Evolutionary conservation across 176 grass and related monocot genomes (phyloP).

Genomic region (Triticum monococcum): DNA sequence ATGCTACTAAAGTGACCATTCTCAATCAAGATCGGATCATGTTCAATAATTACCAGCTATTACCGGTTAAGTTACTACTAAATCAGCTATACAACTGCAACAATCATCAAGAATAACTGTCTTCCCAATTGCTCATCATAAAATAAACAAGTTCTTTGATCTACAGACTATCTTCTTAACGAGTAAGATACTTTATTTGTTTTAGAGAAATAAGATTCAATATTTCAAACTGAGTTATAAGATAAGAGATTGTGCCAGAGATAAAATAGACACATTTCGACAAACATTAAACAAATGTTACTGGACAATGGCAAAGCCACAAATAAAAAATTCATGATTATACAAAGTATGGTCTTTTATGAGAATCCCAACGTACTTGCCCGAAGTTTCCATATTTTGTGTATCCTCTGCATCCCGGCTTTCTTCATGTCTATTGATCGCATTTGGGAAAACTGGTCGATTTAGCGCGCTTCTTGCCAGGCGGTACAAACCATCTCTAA

Average conservation of each 20-base stretch:
- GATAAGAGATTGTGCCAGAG: neutral
- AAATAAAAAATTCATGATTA: constrained; percentile 18
- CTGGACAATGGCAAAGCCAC: neutral
- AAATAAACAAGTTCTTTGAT: neutral
- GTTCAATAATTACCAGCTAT: neutral
- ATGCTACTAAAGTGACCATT: neutral
- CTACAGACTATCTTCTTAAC: neutral
- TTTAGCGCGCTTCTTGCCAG: constrained; percentile 78
- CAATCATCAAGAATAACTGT: neutral
- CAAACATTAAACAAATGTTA: constrained; percentile 7
- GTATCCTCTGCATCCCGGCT: constrained; percentile 42
- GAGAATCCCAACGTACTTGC: constrained; percentile 46
- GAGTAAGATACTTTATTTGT: neutral
- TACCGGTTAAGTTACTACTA: neutral
- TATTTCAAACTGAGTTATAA: neutral
- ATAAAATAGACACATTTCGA: neutral
- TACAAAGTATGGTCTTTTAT: constrained; percentile 12
- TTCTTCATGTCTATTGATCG: constrained; percentile 47
- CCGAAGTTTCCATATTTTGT: constrained; percentile 37
- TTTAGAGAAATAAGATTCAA: neutral
- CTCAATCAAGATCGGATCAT: neutral
- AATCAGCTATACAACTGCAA: neutral
- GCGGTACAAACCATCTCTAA: constrained; percentile 96
- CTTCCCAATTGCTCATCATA: neutral
- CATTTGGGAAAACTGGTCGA: constrained; percentile 61